Evolutionary conservation across 2,329 filamentous ascomycete species (phyloP).

Genomic region (Pezicula carpinea): DNA sequence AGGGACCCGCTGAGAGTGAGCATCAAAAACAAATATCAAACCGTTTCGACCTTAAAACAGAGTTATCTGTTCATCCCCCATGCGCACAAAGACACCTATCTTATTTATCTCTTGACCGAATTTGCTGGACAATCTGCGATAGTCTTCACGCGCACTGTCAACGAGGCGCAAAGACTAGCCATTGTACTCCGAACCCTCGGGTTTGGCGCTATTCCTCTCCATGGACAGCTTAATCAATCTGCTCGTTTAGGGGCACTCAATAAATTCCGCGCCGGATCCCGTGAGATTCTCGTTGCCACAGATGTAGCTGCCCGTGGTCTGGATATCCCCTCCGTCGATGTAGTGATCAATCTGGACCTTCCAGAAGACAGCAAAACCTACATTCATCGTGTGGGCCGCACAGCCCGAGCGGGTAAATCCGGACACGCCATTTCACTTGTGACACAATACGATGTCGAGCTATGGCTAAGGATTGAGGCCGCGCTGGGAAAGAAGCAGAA

Average conservation of each 20-base stretch:
- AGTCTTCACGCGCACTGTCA: constrained; percentile 87
- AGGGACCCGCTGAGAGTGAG: constrained; percentile 79
- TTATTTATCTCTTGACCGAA: constrained; percentile 82
- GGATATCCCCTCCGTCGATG: constrained; percentile 86
- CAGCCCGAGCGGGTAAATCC: constrained; percentile 79
- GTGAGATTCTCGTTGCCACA: constrained; percentile 85
- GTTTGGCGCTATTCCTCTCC: constrained; percentile 85
- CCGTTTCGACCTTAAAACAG: constrained; percentile 83
- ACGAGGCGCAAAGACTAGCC: constrained; percentile 81
- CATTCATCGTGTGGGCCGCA: constrained; percentile 84
- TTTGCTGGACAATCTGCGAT: constrained; percentile 82
- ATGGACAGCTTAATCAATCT: constrained; percentile 87
- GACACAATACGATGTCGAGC: constrained; percentile 82
- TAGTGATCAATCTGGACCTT: constrained; percentile 82
- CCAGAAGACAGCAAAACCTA: constrained; percentile 86
- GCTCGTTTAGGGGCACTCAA: constrained; percentile 80
- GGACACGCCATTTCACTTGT: constrained; percentile 77
- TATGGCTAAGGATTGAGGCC: constrained; percentile 76
- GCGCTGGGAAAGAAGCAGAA: constrained; percentile 73
- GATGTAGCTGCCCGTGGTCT: constrained; percentile 92
- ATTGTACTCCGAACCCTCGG: constrained; percentile 80
- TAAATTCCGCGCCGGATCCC: constrained; percentile 79
- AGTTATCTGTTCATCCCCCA: constrained; percentile 83
- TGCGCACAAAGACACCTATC: constrained; percentile 83
- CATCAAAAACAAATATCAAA: constrained; percentile 84